Conservation (phyloP, 306 rosid species). For the Rosa lucieae region DNA sequence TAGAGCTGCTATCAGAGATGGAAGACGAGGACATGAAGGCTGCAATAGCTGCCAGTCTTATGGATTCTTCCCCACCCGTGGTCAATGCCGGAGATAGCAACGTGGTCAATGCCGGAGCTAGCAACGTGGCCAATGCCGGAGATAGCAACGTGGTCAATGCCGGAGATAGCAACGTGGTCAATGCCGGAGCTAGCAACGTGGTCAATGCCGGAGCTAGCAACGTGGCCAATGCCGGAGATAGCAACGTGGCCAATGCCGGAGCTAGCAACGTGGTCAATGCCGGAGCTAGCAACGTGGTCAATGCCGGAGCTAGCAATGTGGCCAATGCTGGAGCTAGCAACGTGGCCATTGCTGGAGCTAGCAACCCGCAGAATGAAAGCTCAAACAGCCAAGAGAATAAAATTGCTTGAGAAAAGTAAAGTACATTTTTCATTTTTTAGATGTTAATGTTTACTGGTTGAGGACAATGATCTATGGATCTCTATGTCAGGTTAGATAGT, state of each 20-base stretch:
- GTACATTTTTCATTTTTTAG: slow-evolving; percentile 13
- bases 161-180: slow-evolving; percentile 31
- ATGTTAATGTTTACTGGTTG: slow-evolving; percentile 34
- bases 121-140: background rate
- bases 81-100: slow-evolving; percentile 23
- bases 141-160: background rate
- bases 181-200: slow-evolving; percentile 13
- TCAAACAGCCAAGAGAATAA: slow-evolving; percentile 27
- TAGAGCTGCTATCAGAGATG: slow-evolving; percentile 54
- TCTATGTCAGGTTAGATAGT: slow-evolving; percentile 34
- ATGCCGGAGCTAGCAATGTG: too few relatives aligned
- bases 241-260: slow-evolving; percentile 1
- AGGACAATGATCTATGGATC: slow-evolving; percentile 39
- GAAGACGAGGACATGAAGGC: slow-evolving; percentile 93
- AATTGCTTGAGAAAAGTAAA: slow-evolving; percentile 24
- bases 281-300: slow-evolving; percentile 34
- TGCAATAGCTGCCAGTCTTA: slow-evolving; percentile 87
- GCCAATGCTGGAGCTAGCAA: too few relatives aligned
- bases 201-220: slow-evolving; percentile 19
- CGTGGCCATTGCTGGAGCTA: slow-evolving; percentile 27
- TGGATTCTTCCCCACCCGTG: slow-evolving; percentile 53
- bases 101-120: slow-evolving; percentile 18
- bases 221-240: background rate
- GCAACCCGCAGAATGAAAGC: slow-evolving; percentile 33
- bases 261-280: slow-evolving; percentile 7